Evolutionary conservation across 768 basidiomycete genomes (phyloP).

Genomic region (Calvatia gigantea): DNA sequence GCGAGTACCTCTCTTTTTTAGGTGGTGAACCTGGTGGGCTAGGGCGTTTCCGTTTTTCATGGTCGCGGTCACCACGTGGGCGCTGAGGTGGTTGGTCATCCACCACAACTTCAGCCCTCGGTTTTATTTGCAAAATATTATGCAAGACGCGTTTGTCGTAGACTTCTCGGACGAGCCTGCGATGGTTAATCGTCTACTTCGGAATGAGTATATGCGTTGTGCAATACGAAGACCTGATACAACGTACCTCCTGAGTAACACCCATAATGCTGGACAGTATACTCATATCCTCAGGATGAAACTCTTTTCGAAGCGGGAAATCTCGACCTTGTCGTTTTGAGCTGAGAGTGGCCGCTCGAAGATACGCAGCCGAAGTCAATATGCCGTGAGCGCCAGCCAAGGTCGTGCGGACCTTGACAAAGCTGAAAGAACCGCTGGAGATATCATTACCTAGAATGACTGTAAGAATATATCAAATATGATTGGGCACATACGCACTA

Average conservation of each 20-base stretch:
- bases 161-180: constrained; percentile 64
- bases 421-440: constrained; percentile 82
- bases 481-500: constrained; percentile 46
- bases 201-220: background rate
- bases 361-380: constrained; percentile 70
- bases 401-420: constrained; percentile 76
- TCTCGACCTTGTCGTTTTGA: constrained; percentile 51
- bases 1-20: background rate
- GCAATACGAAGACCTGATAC: background rate
- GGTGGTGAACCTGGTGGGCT: background rate
- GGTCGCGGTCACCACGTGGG: background rate
- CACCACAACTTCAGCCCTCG: constrained; percentile 17
- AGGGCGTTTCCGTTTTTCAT: background rate
- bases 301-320: constrained; percentile 35
- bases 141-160: constrained; percentile 61
- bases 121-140: constrained; percentile 46
- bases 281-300: constrained; percentile 64
- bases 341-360: constrained; percentile 58
- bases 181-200: constrained; percentile 68
- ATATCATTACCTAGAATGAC: constrained; percentile 82
- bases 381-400: constrained; percentile 80
- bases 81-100: background rate
- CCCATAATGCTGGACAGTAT: constrained; percentile 79
- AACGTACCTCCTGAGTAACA: constrained; percentile 73
- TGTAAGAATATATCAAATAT: constrained; percentile 4